Evolutionary conservation across 331 rosid genomes (phyloP).

Genomic region (Malus hybrid): DNA sequence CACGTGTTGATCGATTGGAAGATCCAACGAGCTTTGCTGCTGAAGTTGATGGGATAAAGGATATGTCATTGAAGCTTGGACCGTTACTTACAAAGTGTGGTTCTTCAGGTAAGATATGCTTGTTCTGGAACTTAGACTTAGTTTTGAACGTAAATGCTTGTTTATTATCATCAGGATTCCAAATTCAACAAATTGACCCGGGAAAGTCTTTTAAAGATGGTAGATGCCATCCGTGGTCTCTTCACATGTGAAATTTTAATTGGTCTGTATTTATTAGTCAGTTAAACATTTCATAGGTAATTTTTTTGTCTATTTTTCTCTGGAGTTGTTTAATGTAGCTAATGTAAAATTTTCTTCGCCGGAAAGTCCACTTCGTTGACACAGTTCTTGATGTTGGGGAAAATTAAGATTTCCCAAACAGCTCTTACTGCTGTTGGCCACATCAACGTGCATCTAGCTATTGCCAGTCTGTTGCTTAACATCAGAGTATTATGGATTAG

Average conservation of each 20-base stretch:
- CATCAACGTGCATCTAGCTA: background rate
- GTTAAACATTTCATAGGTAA: background rate
- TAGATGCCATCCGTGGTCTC: background rate
- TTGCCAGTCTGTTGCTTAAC: background rate
- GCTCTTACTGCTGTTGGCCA: background rate
- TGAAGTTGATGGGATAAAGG: constrained; percentile 44
- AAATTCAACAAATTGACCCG: background rate
- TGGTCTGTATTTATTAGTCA: background rate
- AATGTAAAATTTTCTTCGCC: background rate
- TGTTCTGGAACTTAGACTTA: background rate
- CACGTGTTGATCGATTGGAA: constrained; percentile 44
- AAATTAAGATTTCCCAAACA: background rate
- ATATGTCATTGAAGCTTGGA: constrained; percentile 42
- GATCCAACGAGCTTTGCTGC: constrained; percentile 26
- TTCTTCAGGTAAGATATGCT: constrained; percentile 48
- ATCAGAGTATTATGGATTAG: background rate
- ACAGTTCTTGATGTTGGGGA: background rate
- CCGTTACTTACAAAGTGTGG: constrained; percentile 36
- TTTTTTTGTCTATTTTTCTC: background rate
- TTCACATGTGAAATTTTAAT: background rate
- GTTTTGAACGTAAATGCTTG: background rate
- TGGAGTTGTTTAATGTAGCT: background rate
- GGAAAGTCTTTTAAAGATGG: background rate
- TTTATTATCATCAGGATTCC: background rate
- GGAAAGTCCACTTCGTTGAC: background rate